phyloP scores from a whole-genome alignment of 2,329 filamentous ascomycete genomes.

The Albophoma yamanashiensis region DNA sequence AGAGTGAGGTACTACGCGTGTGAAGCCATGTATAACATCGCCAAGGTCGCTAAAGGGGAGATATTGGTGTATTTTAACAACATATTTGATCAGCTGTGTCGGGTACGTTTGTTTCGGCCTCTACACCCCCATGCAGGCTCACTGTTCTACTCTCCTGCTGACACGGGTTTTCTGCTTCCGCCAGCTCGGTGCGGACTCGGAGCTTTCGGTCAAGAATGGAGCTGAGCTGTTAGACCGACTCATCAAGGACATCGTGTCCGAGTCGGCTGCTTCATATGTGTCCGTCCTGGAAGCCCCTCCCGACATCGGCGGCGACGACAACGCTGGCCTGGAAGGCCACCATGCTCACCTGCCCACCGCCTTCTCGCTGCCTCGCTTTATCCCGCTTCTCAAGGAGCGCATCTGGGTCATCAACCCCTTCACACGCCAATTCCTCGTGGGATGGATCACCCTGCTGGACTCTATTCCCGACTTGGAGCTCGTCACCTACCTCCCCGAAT shows the following conservation, averaged over 20 bases:
- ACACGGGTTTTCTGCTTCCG: not conserved
- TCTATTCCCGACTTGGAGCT: constrained; percentile 95
- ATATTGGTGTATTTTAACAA: constrained; percentile 96
- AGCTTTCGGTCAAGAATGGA: constrained; percentile 95
- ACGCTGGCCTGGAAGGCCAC: constrained; percentile 31
- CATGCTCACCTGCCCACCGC: constrained; percentile 59
- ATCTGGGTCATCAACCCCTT: constrained; percentile 94
- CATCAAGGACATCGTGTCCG: constrained; percentile 91
- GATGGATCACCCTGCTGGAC: constrained; percentile 90
- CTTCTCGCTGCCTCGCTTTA: constrained; percentile 84
- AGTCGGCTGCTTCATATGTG: constrained; percentile 89
- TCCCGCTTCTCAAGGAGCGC: constrained; percentile 85
- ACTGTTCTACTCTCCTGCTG: not conserved
- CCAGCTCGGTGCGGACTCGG: constrained; percentile 88
- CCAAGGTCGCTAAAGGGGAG: constrained; percentile 97
- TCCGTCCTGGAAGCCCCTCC: constrained; percentile 64
- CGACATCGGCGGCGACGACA: constrained; percentile 33
- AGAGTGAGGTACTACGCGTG: constrained; percentile 96
- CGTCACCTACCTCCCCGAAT: constrained; percentile 84
- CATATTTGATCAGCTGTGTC: constrained; percentile 94
- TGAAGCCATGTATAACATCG: constrained; percentile 99
- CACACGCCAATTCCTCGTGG: constrained; percentile 87
- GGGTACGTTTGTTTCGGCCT: constrained; percentile 42
- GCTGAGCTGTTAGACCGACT: constrained; percentile 90
- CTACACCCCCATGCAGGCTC: constrained; percentile 1